These are phyloP conservation scores for Phylloporus sp. DNA, from an alignment of 1,284 basidiomycete species.

Conservation along the genomic window DNA sequence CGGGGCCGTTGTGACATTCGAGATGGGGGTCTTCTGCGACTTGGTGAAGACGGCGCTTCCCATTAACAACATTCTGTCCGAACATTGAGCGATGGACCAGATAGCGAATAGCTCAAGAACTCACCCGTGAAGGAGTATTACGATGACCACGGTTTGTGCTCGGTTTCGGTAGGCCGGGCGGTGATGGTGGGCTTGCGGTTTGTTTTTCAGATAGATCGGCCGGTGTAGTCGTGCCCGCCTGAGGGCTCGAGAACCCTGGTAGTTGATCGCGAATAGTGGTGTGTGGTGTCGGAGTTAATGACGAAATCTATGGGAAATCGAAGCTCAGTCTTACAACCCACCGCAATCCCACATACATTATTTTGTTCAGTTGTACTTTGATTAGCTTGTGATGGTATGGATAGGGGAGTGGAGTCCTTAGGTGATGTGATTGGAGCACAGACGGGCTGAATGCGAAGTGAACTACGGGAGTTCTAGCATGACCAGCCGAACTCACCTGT, in stretches of 20 bases:
- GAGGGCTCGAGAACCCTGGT: slow-evolving; percentile 1
- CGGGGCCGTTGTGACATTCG: slow-evolving; percentile 12
- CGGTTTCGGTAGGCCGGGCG: slow-evolving; percentile 20
- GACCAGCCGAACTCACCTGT: neutral
- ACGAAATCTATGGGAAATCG: slow-evolving; percentile 13
- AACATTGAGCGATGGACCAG: neutral
- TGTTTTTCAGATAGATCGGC: neutral
- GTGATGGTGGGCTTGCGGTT: slow-evolving; percentile 11
- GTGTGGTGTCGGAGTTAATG: slow-evolving; percentile 7
- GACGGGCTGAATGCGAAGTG: slow-evolving; percentile 7
- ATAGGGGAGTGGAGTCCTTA: neutral
- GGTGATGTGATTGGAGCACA: neutral
- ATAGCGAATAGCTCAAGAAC: neutral
- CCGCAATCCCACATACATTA: slow-evolving; percentile 2
- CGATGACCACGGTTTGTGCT: neutral
- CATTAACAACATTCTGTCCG: slow-evolving; percentile 10
- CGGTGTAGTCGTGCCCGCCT: neutral
- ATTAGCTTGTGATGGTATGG: neutral
- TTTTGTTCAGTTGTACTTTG: neutral
- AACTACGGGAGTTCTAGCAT: neutral
- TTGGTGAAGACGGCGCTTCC: neutral
- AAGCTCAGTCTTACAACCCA: neutral
- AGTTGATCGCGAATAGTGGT: neutral
- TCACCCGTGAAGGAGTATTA: slow-evolving; percentile 5
- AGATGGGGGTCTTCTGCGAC: neutral